Percentiles rank a stretch among this genome's conserved stretches.
Conservation (phyloP, 768 basidiomycete species). For the Strobilomyces echinocephalus region DNA sequence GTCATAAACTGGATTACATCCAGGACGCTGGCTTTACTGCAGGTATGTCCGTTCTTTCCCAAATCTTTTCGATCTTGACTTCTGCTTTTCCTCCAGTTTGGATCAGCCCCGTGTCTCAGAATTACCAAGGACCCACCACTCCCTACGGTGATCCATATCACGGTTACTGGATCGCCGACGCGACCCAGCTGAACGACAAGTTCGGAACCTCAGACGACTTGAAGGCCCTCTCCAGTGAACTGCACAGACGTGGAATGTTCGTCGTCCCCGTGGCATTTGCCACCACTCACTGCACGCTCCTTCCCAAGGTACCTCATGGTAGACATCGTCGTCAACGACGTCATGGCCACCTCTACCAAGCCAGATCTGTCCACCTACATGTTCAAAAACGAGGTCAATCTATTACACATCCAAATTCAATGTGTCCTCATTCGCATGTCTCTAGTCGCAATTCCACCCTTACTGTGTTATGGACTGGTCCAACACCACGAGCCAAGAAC, state of each 20-base stretch:
- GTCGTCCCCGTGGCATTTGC: slow-evolving; percentile 11
- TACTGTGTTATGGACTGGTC: slow-evolving; percentile 73
- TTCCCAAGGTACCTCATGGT: slow-evolving; percentile 69
- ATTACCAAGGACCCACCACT: slow-evolving; percentile 66
- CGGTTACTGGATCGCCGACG: slow-evolving; percentile 78
- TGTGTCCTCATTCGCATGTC: slow-evolving; percentile 4
- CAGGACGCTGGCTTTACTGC: slow-evolving; percentile 80
- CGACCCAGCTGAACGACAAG: slow-evolving; percentile 57
- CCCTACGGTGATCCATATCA: slow-evolving; percentile 82
- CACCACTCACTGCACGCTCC: not conserved
- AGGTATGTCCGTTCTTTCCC: slow-evolving; percentile 32
- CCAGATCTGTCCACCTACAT: slow-evolving; percentile 65
- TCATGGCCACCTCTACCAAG: slow-evolving; percentile 62
- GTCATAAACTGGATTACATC: slow-evolving; percentile 79
- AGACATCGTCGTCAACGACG: slow-evolving; percentile 82
- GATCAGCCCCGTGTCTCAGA: slow-evolving; percentile 80
- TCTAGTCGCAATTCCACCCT: slow-evolving; percentile 64
- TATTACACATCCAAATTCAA: not conserved
- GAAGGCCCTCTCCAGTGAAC: slow-evolving; percentile 55
- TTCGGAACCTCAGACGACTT: slow-evolving; percentile 76
- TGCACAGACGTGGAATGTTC: slow-evolving; percentile 72
- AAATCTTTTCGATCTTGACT: not conserved
- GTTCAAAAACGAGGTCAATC: slow-evolving; percentile 57
- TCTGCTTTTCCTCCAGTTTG: slow-evolving; percentile 46
- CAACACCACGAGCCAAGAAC: slow-evolving; percentile 65